Base-by-base conservation (phyloP, 306 rosid species). In the Cucumis melo region DNA sequence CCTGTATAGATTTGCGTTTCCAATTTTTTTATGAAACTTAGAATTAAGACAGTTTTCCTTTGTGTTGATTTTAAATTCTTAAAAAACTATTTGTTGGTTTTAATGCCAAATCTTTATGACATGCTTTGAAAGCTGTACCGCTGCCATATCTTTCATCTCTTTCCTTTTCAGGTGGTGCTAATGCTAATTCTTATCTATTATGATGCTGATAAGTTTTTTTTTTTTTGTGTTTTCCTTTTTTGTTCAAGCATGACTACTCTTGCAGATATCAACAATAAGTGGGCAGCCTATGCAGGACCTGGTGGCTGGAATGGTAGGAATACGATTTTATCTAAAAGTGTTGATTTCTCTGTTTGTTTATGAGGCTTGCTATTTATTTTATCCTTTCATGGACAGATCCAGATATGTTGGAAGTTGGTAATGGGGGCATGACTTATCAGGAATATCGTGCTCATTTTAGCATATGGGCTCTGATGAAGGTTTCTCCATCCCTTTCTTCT, bases 271-370 rank as follows among this genome's bases (percentile, higher is more conserved):
- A 94, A 94, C 79, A 82, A 94, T 83, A 87, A 92, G 81, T 94
- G 99, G 99, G 99, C 99, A 38, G 89, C 92, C 24, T 94, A 90
- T 83, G 99, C 99, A 27, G 99, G 99, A 78, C 99, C 97, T 19
- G 96, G 99, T 81, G 99, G 99, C 84, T 94, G 99, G 99, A 94
- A 94, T 82, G 99, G 99, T 94, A 92, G 23, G 20, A 50, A 71
- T 73, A 14, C 60, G 23, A 20, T 24, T 78, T 80, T 85, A 39
- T 68, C 55, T 72, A 54, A 61, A 34, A 74, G 36, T 24, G 60
- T 84, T 61, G 39, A 50, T 76, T 72, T 70, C 57, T 73, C 34
- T 21, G 51, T 66, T 60, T 85, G 79, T 77, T 78, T 78, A 78
- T 50, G 41, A 27, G 46, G 44, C 17, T 77, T 16, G 11, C 0